These are phyloP conservation scores for Xerocomus spinulosus DNA, from an alignment of 768 basidiomycete species.

Conservation along the genomic window DNA sequence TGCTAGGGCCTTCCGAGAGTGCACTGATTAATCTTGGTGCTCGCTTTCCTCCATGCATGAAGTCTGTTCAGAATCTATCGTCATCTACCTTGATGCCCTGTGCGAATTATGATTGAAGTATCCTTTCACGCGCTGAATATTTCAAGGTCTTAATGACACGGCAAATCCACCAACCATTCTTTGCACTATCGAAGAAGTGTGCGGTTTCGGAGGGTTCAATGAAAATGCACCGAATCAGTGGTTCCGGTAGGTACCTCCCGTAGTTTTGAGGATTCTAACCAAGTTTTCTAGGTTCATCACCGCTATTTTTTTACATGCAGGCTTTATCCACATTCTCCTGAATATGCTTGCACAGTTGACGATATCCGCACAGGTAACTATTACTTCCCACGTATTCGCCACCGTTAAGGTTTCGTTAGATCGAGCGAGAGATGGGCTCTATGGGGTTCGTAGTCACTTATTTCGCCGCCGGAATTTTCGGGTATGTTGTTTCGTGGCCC, in stretches of 20 bases:
- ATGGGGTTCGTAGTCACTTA: conserved; percentile 81
- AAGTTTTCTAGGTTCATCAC: conserved; percentile 62
- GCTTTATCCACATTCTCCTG: conserved; percentile 85
- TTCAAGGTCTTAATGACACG: conserved; percentile 74
- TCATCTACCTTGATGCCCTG: conserved; percentile 55
- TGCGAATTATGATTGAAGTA: conserved; percentile 30
- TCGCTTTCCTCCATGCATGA: conserved; percentile 93
- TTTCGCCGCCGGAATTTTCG: conserved; percentile 89
- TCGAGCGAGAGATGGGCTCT: conserved; percentile 91
- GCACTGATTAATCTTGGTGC: conserved; percentile 86
- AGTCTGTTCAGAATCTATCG: conserved; percentile 53
- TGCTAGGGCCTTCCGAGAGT: conserved; percentile 85
- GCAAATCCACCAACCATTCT: conserved; percentile 65
- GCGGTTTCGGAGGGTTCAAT: conserved; percentile 79
- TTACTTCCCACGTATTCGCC: neutral
- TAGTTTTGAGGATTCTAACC: conserved; percentile 42
- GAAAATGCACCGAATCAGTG: conserved; percentile 47
- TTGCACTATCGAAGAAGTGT: conserved; percentile 78
- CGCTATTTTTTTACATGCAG: conserved; percentile 90
- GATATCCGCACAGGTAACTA: conserved; percentile 66
- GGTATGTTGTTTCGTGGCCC: conserved; percentile 39
- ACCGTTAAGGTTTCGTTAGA: conserved; percentile 37
- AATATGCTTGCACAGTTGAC: conserved; percentile 88
- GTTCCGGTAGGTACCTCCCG: conserved; percentile 39
- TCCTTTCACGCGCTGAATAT: conserved; percentile 5